phyloP scores from a whole-genome alignment of 192 early-diverging fungal genomes.

The Cetraspora pellucida region DNA sequence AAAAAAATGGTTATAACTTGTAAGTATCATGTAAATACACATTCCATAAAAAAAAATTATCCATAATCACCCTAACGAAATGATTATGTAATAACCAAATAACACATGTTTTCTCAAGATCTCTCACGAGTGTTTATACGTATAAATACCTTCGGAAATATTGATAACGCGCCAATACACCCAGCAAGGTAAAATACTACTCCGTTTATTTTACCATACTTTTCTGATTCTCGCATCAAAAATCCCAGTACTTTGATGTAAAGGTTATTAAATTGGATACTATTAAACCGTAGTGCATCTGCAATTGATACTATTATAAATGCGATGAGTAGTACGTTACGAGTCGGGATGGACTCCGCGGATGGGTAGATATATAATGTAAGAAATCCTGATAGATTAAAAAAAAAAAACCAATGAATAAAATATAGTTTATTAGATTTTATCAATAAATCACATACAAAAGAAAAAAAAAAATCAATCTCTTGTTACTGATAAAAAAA shows the following conservation, averaged over 20 bases:
- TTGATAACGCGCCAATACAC: constrained; percentile 23
- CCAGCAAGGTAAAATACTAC: constrained; percentile 48
- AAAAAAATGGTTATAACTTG: too few species aligned
- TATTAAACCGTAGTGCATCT: constrained; percentile 47
- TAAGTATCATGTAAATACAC: too few species aligned
- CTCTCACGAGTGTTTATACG: neutral
- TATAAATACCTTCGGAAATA: constrained; percentile 30
- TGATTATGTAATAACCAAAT: too few species aligned
- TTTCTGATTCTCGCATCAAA: constrained; percentile 50
- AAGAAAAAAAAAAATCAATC: too few species aligned
- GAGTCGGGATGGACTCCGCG: constrained; percentile 30
- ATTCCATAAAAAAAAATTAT: too few species aligned
- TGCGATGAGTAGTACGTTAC: constrained; percentile 27
- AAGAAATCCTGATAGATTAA: constrained; percentile 40
- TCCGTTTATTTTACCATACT: constrained; percentile 41
- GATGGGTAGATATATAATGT: constrained; percentile 36
- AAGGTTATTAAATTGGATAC: constrained; percentile 39
- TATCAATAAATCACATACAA: neutral
- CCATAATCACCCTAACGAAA: too few species aligned
- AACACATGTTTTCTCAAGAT: neutral
- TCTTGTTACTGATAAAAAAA: too few species aligned
- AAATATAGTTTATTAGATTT: neutral
- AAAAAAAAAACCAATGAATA: neutral
- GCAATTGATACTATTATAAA: constrained; percentile 35
- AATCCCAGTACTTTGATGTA: constrained; percentile 44